Conservation (phyloP, 768 basidiomycete species). For the Pisolithus sp. region DNA sequence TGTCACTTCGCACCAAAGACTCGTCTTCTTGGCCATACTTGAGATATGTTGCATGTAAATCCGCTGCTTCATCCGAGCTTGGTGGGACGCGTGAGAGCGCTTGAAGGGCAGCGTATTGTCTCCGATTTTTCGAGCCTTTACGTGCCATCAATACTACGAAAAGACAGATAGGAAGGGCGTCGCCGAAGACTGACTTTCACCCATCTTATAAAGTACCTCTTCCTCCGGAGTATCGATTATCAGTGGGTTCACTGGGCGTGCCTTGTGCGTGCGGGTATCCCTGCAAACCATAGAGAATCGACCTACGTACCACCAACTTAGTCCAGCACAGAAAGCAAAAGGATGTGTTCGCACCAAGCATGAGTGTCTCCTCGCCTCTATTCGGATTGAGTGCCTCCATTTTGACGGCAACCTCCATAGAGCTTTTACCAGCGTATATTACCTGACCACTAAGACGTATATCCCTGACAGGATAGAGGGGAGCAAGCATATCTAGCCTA, state of each 20-base stretch:
- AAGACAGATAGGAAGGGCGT: neutral
- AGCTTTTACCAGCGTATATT: slow-evolving; percentile 67
- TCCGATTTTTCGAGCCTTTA: slow-evolving; percentile 55
- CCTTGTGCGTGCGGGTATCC: slow-evolving; percentile 58
- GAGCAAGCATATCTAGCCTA: slow-evolving; percentile 63
- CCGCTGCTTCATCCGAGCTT: slow-evolving; percentile 57
- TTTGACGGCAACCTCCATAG: slow-evolving; percentile 83
- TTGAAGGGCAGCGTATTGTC: slow-evolving; percentile 45
- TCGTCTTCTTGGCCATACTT: slow-evolving; percentile 43
- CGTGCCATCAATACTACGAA: neutral
- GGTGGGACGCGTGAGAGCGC: slow-evolving; percentile 73
- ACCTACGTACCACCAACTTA: slow-evolving; percentile 35
- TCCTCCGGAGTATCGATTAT: slow-evolving; percentile 57
- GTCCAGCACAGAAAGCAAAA: neutral
- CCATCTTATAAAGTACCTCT: slow-evolving; percentile 52
- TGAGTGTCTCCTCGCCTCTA: slow-evolving; percentile 50
- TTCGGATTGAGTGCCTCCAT: slow-evolving; percentile 61
- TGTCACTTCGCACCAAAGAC: slow-evolving; percentile 28
- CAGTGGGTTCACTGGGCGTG: slow-evolving; percentile 59
- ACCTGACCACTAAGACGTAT: slow-evolving; percentile 75
- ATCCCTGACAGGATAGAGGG: slow-evolving; percentile 55
- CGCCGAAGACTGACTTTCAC: slow-evolving; percentile 47
- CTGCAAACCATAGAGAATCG: slow-evolving; percentile 90
- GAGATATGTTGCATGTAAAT: slow-evolving; percentile 66
- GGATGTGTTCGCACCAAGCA: slow-evolving; percentile 42